phyloP scores from a whole-genome alignment of 768 basidiomycete genomes.

The Kwoniella mangroviensis region DNA sequence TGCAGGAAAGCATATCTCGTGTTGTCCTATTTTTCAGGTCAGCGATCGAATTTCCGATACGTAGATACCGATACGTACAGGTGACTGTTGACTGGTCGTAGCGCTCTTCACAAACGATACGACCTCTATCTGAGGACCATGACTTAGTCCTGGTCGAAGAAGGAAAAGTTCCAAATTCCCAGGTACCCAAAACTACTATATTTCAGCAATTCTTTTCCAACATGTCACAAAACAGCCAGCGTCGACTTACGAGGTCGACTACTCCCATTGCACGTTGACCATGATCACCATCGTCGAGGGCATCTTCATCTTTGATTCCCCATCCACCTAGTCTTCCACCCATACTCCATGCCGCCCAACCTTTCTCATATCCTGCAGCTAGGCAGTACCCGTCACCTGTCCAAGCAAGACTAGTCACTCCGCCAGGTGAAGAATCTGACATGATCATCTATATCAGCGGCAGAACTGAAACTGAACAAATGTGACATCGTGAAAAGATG shows the following conservation, averaged over 20 bases:
- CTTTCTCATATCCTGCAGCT: slow-evolving; percentile 86
- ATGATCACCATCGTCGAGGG: slow-evolving; percentile 66
- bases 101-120: slow-evolving; percentile 95
- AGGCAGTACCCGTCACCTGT: slow-evolving; percentile 94
- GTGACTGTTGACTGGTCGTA: slow-evolving; percentile 85
- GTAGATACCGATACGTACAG: slow-evolving; percentile 64
- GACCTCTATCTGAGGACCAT: slow-evolving; percentile 68
- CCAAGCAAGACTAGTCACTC: slow-evolving; percentile 71
- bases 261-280: slow-evolving; percentile 66
- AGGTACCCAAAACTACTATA: slow-evolving; percentile 82
- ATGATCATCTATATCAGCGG: not conserved
- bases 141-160: slow-evolving; percentile 60
- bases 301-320: slow-evolving; percentile 68
- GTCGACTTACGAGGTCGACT: slow-evolving; percentile 68
- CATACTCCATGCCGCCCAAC: slow-evolving; percentile 89
- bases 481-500: too few relatives aligned
- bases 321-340: slow-evolving; percentile 84
- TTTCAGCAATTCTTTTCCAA: slow-evolving; percentile 4
- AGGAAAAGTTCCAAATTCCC: slow-evolving; percentile 88
- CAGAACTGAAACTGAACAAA: too few relatives aligned
- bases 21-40: slow-evolving; percentile 71
- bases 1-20: slow-evolving; percentile 94
- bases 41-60: not conserved
- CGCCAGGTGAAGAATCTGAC: slow-evolving; percentile 41
- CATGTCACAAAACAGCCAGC: not conserved